Evolutionary conservation across 768 basidiomycete genomes (phyloP).

Genomic region (Mrakia hoshinonis): DNA sequence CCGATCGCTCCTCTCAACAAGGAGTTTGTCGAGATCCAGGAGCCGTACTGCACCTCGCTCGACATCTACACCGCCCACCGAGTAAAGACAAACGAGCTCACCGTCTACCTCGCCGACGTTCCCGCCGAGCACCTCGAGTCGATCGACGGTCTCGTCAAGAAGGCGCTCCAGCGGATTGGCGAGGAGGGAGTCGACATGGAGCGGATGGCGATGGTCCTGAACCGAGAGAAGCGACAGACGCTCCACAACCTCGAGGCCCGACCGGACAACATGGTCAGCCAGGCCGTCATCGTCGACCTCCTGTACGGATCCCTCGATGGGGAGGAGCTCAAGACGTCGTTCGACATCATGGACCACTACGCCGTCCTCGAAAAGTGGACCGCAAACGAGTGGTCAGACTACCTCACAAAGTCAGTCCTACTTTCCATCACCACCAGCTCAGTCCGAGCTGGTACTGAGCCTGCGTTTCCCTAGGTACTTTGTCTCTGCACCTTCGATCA

Average conservation of each 20-base stretch:
- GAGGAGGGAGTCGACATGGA: constrained; percentile 78
- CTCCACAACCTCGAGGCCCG: constrained; percentile 27
- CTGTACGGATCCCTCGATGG: constrained; percentile 78
- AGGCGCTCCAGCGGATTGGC: constrained; percentile 60
- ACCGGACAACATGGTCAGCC: constrained; percentile 53
- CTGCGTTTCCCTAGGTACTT: constrained; percentile 56
- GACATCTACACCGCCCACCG: constrained; percentile 71
- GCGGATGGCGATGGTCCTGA: constrained; percentile 75
- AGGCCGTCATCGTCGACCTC: constrained; percentile 69
- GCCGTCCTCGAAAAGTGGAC: constrained; percentile 61
- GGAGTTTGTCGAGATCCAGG: constrained; percentile 83
- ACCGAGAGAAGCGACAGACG: constrained; percentile 56
- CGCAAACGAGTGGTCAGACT: constrained; percentile 61
- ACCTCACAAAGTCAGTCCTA: constrained; percentile 59
- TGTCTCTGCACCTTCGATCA: constrained; percentile 59
- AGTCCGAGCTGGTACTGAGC: background rate
- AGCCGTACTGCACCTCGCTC: constrained; percentile 67
- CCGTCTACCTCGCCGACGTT: constrained; percentile 72
- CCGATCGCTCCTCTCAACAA: constrained; percentile 50
- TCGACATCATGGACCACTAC: constrained; percentile 74
- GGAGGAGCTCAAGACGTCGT: constrained; percentile 58
- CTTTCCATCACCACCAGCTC: background rate
- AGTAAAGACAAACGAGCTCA: constrained; percentile 61
- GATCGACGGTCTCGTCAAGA: constrained; percentile 60
- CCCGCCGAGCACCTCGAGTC: constrained; percentile 67